Evolutionary conservation across 2,329 filamentous ascomycete species (phyloP).

Genomic region (Microdochium nivale): DNA sequence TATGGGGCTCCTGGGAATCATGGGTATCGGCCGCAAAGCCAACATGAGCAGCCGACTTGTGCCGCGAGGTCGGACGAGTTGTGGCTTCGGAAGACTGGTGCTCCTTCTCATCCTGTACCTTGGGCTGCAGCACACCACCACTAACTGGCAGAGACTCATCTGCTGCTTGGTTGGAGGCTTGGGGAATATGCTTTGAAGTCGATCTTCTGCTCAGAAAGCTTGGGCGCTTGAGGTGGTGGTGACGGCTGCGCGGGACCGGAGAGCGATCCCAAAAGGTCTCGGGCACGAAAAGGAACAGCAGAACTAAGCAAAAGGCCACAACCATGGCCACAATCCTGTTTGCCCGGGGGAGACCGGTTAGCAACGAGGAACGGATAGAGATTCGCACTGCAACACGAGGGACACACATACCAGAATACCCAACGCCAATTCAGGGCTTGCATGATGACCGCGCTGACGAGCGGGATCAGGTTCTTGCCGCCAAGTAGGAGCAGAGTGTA

Average conservation of each 20-base stretch:
- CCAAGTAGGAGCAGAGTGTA: conserved; percentile 84
- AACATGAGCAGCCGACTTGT: conserved; percentile 40
- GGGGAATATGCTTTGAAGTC: conserved; percentile 17
- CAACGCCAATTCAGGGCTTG: conserved; percentile 74
- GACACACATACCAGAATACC: conserved; percentile 75
- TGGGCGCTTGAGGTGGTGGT: conserved; percentile 28
- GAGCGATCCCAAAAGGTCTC: conserved; percentile 94
- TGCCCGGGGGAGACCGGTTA: no score
- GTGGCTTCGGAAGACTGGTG: conserved; percentile 3
- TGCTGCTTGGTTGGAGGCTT: not conserved
- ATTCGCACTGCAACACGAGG: no score
- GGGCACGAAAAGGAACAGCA: conserved; percentile 85
- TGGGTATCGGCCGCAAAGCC: conserved; percentile 40
- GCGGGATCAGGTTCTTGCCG: conserved; percentile 82
- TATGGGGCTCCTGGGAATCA: conserved; percentile 3
- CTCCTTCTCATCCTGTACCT: conserved; percentile 5
- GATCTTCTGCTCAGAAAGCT: conserved; percentile 39
- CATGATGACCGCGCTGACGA: conserved; percentile 82
- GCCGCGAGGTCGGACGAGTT: conserved; percentile 11
- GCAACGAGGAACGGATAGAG: no score
- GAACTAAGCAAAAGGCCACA: conserved; percentile 57
- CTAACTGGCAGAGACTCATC: not conserved
- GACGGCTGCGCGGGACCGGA: conserved; percentile 36
- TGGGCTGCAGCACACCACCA: not conserved
- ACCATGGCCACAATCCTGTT: conserved; percentile 72